These are phyloP conservation scores for Trichoderma endophyticum DNA, from an alignment of 2,329 filamentous ascomycete species.

Conservation along the genomic window DNA sequence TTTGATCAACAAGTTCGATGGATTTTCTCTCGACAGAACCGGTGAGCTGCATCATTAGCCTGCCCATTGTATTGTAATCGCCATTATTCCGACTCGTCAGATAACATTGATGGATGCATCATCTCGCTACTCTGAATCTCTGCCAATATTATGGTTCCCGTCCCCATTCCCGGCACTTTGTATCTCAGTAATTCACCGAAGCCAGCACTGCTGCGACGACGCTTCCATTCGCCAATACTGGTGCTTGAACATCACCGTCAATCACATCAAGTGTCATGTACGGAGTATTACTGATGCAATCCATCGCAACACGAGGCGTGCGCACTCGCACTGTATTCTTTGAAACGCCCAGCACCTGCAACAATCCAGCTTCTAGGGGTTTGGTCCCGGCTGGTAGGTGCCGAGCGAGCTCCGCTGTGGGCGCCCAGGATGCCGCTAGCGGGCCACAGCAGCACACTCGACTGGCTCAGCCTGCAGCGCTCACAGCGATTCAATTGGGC, in stretches of 20 bases:
- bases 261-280: too few relatives aligned
- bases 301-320: neutral
- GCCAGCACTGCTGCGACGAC: too few relatives aligned
- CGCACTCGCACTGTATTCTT: neutral
- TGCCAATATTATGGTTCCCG: neutral
- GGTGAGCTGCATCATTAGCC: neutral
- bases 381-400: slow-evolving; percentile 9
- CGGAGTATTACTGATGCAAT: neutral
- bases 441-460: neutral
- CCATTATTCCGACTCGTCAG: neutral
- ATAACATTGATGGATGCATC: neutral
- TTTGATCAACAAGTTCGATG: neutral
- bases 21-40: too few relatives aligned
- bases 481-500: neutral
- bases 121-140: neutral
- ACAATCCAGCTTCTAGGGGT: neutral
- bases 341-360: neutral
- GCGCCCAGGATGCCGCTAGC: neutral
- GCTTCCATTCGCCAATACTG: too few relatives aligned
- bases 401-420: slow-evolving; percentile 14
- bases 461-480: neutral
- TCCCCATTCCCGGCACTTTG: too few relatives aligned
- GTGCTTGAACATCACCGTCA: too few relatives aligned
- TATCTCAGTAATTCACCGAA: neutral
- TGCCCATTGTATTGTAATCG: neutral